A percentile compares a stretch with the other conserved stretches of the same genome.
These are phyloP conservation scores for Hapsidospora chrysogenum DNA, from an alignment of 495 filamentous ascomycete species.

Conservation along the genomic window DNA sequence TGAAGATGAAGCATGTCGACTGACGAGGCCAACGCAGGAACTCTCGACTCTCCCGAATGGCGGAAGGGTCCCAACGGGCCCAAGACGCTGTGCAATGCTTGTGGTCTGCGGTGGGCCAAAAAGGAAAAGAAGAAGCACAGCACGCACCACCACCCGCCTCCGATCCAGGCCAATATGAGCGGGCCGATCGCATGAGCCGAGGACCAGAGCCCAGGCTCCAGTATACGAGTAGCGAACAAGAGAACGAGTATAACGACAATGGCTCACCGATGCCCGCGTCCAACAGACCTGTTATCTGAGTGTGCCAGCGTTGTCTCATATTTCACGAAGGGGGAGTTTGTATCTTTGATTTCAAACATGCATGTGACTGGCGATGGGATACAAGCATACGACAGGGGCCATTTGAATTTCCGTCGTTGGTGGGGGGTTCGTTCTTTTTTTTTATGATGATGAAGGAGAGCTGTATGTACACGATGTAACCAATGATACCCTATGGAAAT, in stretches of 20 bases:
- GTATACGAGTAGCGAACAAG: background rate
- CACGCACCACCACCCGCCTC: background rate
- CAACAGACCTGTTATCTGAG: too few relatives aligned
- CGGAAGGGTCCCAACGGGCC: constrained; percentile 85
- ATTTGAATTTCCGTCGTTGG: too few relatives aligned
- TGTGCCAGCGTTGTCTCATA: too few relatives aligned
- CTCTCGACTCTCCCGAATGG: constrained; percentile 90
- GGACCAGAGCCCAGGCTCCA: background rate
- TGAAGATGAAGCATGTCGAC: background rate
- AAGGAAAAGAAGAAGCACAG: constrained; percentile 49
- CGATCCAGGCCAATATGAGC: background rate
- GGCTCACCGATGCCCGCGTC: background rate
- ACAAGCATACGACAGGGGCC: too few relatives aligned
- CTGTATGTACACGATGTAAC: too few relatives aligned
- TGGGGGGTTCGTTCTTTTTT: background rate
- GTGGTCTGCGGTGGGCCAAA: constrained; percentile 75
- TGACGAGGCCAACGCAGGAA: constrained; percentile 23
- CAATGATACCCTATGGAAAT: too few relatives aligned
- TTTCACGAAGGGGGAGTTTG: too few relatives aligned
- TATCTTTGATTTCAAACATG: background rate
- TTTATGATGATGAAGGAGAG: background rate
- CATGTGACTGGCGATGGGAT: background rate
- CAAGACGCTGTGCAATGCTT: constrained; percentile 95
- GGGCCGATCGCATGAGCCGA: too few relatives aligned
- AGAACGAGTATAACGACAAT: background rate